Evolutionary conservation across 2,329 filamentous ascomycete species (phyloP).

Genomic region (Capronia epimyces): DNA sequence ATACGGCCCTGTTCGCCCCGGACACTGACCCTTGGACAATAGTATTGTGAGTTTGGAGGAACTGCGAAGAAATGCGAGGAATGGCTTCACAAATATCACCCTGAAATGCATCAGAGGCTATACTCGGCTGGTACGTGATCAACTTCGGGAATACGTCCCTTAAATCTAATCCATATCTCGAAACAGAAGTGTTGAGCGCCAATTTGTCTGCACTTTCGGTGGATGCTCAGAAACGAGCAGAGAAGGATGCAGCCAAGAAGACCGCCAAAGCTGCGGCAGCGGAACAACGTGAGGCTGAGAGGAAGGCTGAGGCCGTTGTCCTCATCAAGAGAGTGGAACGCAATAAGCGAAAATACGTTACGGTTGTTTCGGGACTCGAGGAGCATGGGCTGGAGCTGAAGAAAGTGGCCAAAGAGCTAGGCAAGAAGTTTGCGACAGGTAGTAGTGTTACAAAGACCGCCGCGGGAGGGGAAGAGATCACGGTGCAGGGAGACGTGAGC

Average conservation of each 20-base stretch:
- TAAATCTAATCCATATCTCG: slow-evolving; percentile 2
- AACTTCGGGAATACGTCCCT: not conserved
- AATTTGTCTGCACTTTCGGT: slow-evolving; percentile 81
- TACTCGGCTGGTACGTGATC: slow-evolving; percentile 71
- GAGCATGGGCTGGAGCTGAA: slow-evolving; percentile 88
- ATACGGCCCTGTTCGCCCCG: not conserved
- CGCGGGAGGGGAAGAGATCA: slow-evolving; percentile 87
- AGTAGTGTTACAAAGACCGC: slow-evolving; percentile 85
- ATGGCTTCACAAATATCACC: slow-evolving; percentile 76
- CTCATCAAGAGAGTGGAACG: slow-evolving; percentile 95
- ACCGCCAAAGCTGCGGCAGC: slow-evolving; percentile 85
- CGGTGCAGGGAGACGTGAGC: slow-evolving; percentile 93
- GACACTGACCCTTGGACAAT: slow-evolving; percentile 23
- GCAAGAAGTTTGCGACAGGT: slow-evolving; percentile 97
- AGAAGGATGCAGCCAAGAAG: slow-evolving; percentile 96
- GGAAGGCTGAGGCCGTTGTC: slow-evolving; percentile 74
- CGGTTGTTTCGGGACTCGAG: slow-evolving; percentile 83
- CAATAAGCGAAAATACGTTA: slow-evolving; percentile 97
- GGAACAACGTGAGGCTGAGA: slow-evolving; percentile 76
- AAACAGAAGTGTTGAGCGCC: slow-evolving; percentile 68
- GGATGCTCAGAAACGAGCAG: slow-evolving; percentile 87
- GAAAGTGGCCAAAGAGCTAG: slow-evolving; percentile 92
- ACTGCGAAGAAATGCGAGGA: slow-evolving; percentile 96
- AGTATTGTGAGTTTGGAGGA: slow-evolving; percentile 99
- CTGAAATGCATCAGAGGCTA: slow-evolving; percentile 67